Evolutionary conservation across 2,329 filamentous ascomycete species (phyloP).

Genomic region (Emmonsia crescens): DNA sequence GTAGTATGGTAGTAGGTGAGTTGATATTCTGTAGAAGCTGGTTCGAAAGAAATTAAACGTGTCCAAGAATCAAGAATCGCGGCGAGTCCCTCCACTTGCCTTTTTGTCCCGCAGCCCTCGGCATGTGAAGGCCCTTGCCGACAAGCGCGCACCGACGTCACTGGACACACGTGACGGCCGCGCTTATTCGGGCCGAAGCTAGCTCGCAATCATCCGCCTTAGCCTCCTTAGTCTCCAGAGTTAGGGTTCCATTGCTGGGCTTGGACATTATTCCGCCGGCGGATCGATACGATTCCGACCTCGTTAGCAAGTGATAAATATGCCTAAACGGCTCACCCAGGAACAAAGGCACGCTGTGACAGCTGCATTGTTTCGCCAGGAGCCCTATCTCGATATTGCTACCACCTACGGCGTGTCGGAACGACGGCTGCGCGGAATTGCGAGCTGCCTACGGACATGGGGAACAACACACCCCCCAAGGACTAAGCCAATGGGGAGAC

Average conservation of each 20-base stretch:
- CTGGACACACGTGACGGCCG: constrained; percentile 25
- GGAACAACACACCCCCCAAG: constrained; percentile 6
- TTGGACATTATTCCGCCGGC: neutral
- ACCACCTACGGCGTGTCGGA: constrained; percentile 34
- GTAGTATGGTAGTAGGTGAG: neutral
- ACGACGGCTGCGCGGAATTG: constrained; percentile 19
- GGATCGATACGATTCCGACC: neutral
- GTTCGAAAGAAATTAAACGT: neutral
- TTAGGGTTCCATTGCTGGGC: neutral
- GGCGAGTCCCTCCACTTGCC: neutral
- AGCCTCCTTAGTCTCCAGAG: neutral
- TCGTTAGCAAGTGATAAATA: neutral
- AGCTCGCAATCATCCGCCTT: too few relatives aligned
- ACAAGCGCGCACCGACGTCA: constrained; percentile 17
- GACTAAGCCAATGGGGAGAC: constrained; percentile 6
- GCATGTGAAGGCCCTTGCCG: constrained; percentile 25
- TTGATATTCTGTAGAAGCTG: too few relatives aligned
- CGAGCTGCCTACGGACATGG: constrained; percentile 7
- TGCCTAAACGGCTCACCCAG: constrained; percentile 3
- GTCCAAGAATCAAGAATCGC: constrained; percentile 4
- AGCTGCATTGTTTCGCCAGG: constrained; percentile 7
- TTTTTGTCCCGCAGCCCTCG: constrained; percentile 19
- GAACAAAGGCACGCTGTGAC: constrained; percentile 5
- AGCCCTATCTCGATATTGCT: constrained; percentile 7
- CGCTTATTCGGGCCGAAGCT: constrained; percentile 1